These are phyloP conservation scores for Xenosphaeropsis pyriputrescens DNA, from an alignment of 2,329 filamentous ascomycete genomes.

Conservation along the genomic window DNA sequence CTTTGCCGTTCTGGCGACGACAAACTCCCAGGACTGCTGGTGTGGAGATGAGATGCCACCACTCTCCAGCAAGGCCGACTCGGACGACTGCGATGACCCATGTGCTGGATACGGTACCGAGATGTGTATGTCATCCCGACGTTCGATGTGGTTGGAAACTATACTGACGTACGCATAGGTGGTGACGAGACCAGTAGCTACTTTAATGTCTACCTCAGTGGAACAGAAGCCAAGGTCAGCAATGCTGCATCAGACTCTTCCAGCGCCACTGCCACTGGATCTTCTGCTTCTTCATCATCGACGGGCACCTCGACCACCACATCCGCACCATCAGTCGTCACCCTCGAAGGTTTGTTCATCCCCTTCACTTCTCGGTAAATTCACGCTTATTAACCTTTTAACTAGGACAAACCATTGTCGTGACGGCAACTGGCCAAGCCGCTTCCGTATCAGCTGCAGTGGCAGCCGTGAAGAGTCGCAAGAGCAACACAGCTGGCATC, in stretches of 20 bases:
- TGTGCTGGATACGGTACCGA: slow-evolving; percentile 15
- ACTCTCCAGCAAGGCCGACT: slow-evolving; percentile 5
- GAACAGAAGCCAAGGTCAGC: slow-evolving; percentile 6
- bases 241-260: slow-evolving; percentile 6
- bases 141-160: background rate
- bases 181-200: slow-evolving; percentile 9
- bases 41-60: slow-evolving; percentile 16
- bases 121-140: slow-evolving; percentile 9
- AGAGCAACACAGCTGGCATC: slow-evolving; percentile 66
- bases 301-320: slow-evolving; percentile 1
- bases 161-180: slow-evolving; percentile 11
- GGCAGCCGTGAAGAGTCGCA: slow-evolving; percentile 6
- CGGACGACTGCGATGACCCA: slow-evolving; percentile 8
- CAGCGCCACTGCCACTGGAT: slow-evolving; percentile 1
- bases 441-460: slow-evolving; percentile 3
- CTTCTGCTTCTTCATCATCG: background rate
- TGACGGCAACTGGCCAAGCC: slow-evolving; percentile 10
- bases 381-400: slow-evolving; percentile 1
- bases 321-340: slow-evolving; percentile 13
- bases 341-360: slow-evolving; percentile 8
- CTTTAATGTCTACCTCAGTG: slow-evolving; percentile 13
- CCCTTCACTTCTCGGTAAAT: background rate
- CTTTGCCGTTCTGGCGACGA: slow-evolving; percentile 11
- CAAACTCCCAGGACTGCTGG: slow-evolving; percentile 12
- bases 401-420: slow-evolving; percentile 12